These are phyloP conservation scores for Ciborinia camelliae DNA, from an alignment of 2,329 filamentous ascomycete genomes.

Conservation along the genomic window DNA sequence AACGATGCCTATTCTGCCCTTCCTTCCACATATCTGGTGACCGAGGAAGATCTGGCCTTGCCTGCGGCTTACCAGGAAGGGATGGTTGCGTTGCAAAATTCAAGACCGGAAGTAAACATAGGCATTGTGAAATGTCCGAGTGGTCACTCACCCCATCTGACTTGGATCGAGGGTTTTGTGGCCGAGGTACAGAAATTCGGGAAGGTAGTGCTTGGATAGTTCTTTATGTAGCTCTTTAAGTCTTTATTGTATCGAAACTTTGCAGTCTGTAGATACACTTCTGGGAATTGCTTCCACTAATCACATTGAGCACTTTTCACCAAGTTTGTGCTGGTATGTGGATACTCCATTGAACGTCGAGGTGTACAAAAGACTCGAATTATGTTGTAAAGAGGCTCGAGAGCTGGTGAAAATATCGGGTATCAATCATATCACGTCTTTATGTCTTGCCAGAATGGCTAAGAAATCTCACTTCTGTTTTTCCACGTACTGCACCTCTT, in stretches of 20 bases:
- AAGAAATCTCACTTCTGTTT: background rate
- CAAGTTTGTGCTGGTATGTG: background rate
- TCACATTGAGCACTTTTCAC: background rate
- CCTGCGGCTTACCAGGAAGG: conserved; percentile 8
- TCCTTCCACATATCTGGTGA: conserved; percentile 19
- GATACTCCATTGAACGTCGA: background rate
- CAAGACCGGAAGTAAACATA: background rate
- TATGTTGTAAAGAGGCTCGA: background rate
- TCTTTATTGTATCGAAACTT: background rate
- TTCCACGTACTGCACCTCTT: background rate
- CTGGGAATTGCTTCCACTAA: background rate
- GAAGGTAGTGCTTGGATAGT: background rate
- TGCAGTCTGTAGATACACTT: background rate
- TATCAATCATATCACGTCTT: background rate
- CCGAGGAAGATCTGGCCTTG: conserved; percentile 19
- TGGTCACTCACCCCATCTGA: conserved; percentile 9
- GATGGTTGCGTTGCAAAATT: conserved; percentile 8
- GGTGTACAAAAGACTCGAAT: background rate
- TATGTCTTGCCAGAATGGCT: background rate
- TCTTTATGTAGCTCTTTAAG: background rate
- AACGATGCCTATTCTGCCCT: conserved; percentile 21
- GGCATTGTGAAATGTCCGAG: background rate
- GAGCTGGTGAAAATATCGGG: background rate
- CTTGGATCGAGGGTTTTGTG: conserved; percentile 5
- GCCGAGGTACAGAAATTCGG: background rate